A percentile compares a stretch with the other conserved stretches of the same genome.
phyloP scores from a whole-genome alignment of 78 protist species.

The Speleostelium caveatum region DNA sequence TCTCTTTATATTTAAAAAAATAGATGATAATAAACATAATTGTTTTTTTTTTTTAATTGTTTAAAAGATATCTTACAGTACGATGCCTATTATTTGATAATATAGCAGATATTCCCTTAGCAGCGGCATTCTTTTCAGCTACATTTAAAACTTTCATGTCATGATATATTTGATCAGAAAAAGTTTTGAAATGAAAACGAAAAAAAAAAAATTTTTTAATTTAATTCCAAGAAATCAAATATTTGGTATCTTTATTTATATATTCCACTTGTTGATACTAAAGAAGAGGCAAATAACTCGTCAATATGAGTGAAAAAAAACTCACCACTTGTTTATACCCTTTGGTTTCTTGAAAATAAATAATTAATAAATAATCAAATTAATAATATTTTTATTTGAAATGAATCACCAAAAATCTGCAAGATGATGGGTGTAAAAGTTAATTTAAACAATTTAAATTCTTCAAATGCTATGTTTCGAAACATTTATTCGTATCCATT shows the following conservation, averaged over 20 bases:
- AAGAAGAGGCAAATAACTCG: no score
- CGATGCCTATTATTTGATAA: constrained; percentile 47
- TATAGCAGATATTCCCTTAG: constrained; percentile 90
- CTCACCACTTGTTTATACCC: no score
- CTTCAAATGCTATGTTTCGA: neutral
- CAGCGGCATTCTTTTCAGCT: constrained; percentile 99
- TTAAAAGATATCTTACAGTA: constrained; percentile 3
- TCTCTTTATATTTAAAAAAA: constrained; percentile 9
- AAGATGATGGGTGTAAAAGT: no score
- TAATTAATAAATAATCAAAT: neutral
- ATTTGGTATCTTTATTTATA: no score
- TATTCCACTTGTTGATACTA: no score
- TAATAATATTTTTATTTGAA: neutral
- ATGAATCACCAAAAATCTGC: no score
- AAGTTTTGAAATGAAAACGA: neutral
- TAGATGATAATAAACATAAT: neutral
- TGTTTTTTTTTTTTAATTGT: neutral
- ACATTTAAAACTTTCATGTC: constrained; percentile 84
- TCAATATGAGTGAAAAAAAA: no score
- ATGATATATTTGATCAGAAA: neutral
- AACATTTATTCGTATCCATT: constrained; percentile 40
- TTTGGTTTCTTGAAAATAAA: no score
- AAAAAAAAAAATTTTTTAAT: neutral
- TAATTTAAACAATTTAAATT: no score
- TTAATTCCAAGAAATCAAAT: no score